Base-by-base conservation (phyloP, 148 eudicot species). In the Talinum fruticosum region DNA sequence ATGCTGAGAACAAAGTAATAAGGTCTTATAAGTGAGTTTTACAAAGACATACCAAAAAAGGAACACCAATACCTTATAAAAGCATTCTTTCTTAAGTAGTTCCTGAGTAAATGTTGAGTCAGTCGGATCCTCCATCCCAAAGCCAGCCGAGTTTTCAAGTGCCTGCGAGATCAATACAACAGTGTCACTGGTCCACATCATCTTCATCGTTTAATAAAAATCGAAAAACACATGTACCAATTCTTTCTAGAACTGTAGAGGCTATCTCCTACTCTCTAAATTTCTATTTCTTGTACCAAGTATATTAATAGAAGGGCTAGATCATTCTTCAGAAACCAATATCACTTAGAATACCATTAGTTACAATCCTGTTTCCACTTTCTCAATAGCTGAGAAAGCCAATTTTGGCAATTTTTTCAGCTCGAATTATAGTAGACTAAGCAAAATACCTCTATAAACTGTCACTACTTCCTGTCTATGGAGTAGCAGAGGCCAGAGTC, bases 101-200 rank as follows among this genome's bases (percentile, higher is more conserved):
- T 86, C 82, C 81, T 90, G 61, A 95, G 87, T 74, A 95, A 82
- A 85, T 95, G 97, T 78, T 86, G 93, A 49, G 99, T 95, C 91
- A 95, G 81, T 67, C 92, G 94, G 79, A 92, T 89, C 77, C 99
- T 87, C 97, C 99, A 95, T 83, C 94, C 94, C 62, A 95, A 87
- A 44, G 99, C 97, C 81, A 92, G 87, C 81, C 90, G 86, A 65
- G 91, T 87, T 29, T 92, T 92, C 89, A 95, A 81, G 84, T 92
- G 91, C 89, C 98, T 95, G 86, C 34, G 69, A 77, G 71, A 82
- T 7, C 38, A 38, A 28, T 15, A 71, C 28, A 16, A 26, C 72
- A 37, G 28, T 26, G 67, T 74, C 72, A 53, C 12, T 76, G 30
- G 30, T 49, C 57, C 41, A 71, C 44, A 47, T 5, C 66, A 77